These are phyloP conservation scores for Nothopassalora personata DNA, from an alignment of 2,329 filamentous ascomycete genomes.

Conservation along the genomic window DNA sequence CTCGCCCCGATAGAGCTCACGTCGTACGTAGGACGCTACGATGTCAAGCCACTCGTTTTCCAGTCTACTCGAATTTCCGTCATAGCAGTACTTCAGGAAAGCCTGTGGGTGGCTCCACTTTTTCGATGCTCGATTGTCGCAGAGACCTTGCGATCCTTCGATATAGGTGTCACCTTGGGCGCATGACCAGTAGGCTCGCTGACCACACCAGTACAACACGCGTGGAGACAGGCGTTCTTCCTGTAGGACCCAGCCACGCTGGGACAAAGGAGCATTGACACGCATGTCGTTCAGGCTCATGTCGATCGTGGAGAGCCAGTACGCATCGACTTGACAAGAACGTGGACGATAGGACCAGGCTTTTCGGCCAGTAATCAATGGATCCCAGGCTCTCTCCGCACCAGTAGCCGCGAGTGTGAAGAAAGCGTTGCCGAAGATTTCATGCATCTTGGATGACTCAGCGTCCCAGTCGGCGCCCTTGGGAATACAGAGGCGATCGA, in stretches of 20 bases:
- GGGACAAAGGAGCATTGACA: not conserved
- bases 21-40: slow-evolving; percentile 1
- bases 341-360: not conserved
- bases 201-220: slow-evolving; percentile 1
- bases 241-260: slow-evolving; percentile 3
- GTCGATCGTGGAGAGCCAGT: slow-evolving; percentile 1
- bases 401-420: slow-evolving; percentile 1
- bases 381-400: slow-evolving; percentile 2
- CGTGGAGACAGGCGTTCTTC: slow-evolving; percentile 3
- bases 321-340: not conserved
- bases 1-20: not conserved
- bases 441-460: slow-evolving; percentile 6
- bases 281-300: not conserved
- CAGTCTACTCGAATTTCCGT: not conserved
- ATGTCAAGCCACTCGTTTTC: slow-evolving; percentile 2
- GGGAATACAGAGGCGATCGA: slow-evolving; percentile 3
- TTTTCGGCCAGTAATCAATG: not conserved
- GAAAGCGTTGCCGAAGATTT: slow-evolving; percentile 9
- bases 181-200: slow-evolving; percentile 7
- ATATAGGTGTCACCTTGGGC: not conserved
- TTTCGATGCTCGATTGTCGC: not conserved
- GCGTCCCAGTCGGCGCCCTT: slow-evolving; percentile 1
- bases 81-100: not conserved
- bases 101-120: not conserved
- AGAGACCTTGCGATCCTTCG: not conserved